A percentile compares a stretch with the other conserved stretches of the same genome.
Conservation (phyloP, 176 grass and related monocot genomes). For the Oryza brachyantha region DNA sequence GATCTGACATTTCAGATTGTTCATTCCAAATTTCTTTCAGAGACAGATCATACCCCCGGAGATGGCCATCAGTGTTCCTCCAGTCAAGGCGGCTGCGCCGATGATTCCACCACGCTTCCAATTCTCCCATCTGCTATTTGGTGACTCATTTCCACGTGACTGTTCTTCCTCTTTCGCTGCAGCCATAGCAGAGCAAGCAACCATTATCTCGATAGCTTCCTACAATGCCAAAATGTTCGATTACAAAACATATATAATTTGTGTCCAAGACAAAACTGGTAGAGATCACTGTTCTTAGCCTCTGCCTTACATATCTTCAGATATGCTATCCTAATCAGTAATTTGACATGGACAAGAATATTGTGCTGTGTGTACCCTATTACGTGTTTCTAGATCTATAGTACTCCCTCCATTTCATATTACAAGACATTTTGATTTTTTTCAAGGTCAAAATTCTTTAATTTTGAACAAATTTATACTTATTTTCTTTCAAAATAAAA, state of each 20-base stretch:
- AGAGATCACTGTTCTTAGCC: neutral
- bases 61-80: slow-evolving; percentile 88
- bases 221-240: slow-evolving; percentile 53
- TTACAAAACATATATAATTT: slow-evolving; percentile 3
- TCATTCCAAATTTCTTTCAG: neutral
- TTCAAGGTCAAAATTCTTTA: too few species aligned
- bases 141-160: slow-evolving; percentile 46
- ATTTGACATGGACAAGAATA: neutral
- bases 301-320: neutral
- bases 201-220: slow-evolving; percentile 96
- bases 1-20: neutral
- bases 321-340: neutral
- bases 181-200: slow-evolving; percentile 99
- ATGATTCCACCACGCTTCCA: slow-evolving; percentile 91
- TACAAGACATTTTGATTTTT: too few species aligned
- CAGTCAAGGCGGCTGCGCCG: slow-evolving; percentile 89
- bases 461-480: too few species aligned
- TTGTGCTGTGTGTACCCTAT: neutral
- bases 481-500: too few species aligned
- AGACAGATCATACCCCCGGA: slow-evolving; percentile 76
- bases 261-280: neutral
- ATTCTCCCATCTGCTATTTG: slow-evolving; percentile 68
- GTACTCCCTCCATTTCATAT: too few species aligned
- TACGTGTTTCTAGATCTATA: neutral
- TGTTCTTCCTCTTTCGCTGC: slow-evolving; percentile 74